phyloP scores from a whole-genome alignment of 106 monocot genomes.

The Apostasia shenzhenica region DNA sequence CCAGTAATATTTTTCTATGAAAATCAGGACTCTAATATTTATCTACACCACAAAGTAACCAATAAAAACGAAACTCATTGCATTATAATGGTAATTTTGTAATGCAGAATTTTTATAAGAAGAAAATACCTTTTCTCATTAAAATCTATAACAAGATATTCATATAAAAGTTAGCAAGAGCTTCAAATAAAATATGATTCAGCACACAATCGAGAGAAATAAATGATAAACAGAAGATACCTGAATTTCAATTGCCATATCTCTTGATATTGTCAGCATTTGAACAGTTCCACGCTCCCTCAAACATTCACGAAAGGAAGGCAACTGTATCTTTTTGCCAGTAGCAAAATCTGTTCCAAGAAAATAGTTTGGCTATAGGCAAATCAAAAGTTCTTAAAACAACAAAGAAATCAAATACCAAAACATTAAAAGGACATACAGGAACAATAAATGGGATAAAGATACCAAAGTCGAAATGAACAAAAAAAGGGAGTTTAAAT shows the following conservation, averaged over 20 bases:
- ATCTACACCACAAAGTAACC: no score
- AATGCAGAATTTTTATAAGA: no score
- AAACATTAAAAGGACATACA: no score
- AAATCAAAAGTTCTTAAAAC: not conserved
- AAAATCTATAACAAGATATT: no score
- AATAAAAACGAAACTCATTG: no score
- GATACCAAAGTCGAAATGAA: not conserved
- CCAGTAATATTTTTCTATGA: no score
- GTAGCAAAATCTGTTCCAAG: constrained; percentile 63
- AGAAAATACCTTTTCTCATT: no score
- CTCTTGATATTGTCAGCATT: constrained; percentile 76
- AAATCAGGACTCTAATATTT: no score
- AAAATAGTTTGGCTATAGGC: not conserved
- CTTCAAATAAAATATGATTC: no score
- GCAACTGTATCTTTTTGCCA: constrained; percentile 79
- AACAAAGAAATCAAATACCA: not conserved
- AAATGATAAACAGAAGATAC: constrained; percentile 16
- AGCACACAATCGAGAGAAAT: no score
- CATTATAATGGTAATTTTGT: no score
- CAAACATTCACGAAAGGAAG: constrained; percentile 86
- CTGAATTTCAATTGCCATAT: constrained; percentile 94
- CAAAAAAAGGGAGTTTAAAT: not conserved
- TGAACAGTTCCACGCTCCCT: constrained; percentile 79
- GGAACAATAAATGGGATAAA: not conserved
- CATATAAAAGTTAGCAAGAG: no score